Evolutionary conservation across 179 eudicot genomes (phyloP).

Genomic region (Heliamphora pulchella): DNA sequence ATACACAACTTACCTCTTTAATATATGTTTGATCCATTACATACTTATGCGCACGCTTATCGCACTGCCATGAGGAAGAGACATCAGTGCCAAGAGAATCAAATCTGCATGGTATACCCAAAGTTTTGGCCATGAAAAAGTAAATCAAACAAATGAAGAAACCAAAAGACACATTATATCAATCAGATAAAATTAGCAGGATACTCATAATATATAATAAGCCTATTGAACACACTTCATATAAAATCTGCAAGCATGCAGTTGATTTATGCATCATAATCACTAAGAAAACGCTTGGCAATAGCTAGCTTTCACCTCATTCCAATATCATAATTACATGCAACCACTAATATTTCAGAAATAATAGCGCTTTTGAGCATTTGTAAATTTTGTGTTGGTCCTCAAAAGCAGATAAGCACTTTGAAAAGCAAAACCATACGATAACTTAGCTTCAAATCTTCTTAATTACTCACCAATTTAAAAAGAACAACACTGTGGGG

Average conservation of each 20-base stretch:
- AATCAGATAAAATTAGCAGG: not conserved
- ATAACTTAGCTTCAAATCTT: not conserved
- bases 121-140: slow-evolving; percentile 1
- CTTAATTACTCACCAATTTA: not conserved
- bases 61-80: not conserved
- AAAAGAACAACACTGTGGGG: not conserved
- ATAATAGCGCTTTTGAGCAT: not conserved
- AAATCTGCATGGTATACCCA: slow-evolving; percentile 3
- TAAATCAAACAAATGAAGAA: not conserved
- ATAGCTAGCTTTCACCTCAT: not conserved
- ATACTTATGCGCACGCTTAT: not conserved
- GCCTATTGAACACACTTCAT: not conserved
- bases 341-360: not conserved
- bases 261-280: not conserved
- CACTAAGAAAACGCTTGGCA: not conserved
- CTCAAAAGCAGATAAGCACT: not conserved
- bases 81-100: not conserved
- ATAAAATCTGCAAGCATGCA: not conserved
- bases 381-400: not conserved
- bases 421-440: not conserved
- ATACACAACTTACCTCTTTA: not conserved
- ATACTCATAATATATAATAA: not conserved
- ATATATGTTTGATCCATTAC: not conserved
- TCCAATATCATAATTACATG: not conserved
- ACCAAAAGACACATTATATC: not conserved